phyloP scores from a whole-genome alignment of 495 filamentous ascomycete genomes.

The Darksidea phi region DNA sequence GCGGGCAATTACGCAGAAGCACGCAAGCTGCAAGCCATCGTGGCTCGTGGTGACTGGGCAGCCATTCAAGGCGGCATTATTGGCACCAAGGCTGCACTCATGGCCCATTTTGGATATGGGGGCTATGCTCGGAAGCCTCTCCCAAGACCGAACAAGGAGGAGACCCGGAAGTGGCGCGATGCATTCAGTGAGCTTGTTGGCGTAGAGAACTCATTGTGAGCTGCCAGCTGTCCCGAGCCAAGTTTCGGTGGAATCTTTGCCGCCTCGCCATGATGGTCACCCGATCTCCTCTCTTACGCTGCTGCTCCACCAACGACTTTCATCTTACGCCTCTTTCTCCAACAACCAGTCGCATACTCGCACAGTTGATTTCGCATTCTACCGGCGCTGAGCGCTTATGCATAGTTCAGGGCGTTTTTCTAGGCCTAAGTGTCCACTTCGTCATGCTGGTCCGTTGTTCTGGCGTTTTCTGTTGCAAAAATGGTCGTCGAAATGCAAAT shows the following conservation, averaged over 20 bases:
- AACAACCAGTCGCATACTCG: slow-evolving; percentile 9
- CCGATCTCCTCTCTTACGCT: slow-evolving; percentile 3
- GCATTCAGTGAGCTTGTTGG: slow-evolving; percentile 73
- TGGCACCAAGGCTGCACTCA: slow-evolving; percentile 76
- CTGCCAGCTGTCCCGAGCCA: neutral
- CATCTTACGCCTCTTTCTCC: slow-evolving; percentile 8
- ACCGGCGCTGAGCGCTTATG: slow-evolving; percentile 35
- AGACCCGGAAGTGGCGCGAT: slow-evolving; percentile 62
- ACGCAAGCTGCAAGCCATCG: slow-evolving; percentile 70
- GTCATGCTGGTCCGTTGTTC: neutral
- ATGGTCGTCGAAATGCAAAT: slow-evolving; percentile 28
- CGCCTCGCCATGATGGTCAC: slow-evolving; percentile 33
- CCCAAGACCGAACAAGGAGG: slow-evolving; percentile 62
- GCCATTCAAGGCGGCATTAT: slow-evolving; percentile 84
- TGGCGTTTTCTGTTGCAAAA: slow-evolving; percentile 31
- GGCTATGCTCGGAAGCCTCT: slow-evolving; percentile 74
- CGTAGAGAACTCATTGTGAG: slow-evolving; percentile 55
- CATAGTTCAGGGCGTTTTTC: slow-evolving; percentile 36
- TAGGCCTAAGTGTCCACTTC: neutral
- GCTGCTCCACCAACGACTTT: neutral
- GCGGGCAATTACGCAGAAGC: slow-evolving; percentile 70
- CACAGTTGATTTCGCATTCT: slow-evolving; percentile 23
- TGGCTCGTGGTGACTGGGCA: slow-evolving; percentile 83
- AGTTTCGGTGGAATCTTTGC: slow-evolving; percentile 1
- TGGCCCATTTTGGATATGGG: slow-evolving; percentile 75